Base-by-base conservation (phyloP, 1,139 yeast genomes). In the Hyphopichia buzzinii region DNA sequence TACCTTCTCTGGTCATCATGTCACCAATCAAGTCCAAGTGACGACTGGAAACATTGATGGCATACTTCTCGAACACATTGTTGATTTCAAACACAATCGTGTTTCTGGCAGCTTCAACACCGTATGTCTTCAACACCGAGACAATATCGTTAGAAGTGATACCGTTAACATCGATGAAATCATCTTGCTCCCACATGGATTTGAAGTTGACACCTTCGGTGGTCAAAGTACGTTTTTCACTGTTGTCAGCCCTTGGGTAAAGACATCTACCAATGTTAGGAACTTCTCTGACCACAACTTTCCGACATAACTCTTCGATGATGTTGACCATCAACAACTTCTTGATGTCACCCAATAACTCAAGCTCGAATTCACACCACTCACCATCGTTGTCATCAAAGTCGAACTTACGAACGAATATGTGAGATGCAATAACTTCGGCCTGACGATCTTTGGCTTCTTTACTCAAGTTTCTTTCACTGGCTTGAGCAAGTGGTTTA, bases 1-100 rank as follows among this genome's bases (percentile, higher is more conserved):
- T 79, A 54, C 99, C 99, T 67, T 92, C 97, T 62, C 98, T 81
- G 4, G 99, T 94, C 99, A 94, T 94, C 90, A 88, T 87, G 64
- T 94, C 99, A 46, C 96, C 98, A 64, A 94, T 84, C 60, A 94
- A 78, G 58, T 92, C 97, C 68, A 94, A 79, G 69, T 94, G 99
- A 62, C 98, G 89, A 36, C 80, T 70, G 41, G 95, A 86, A 44
- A 94, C 98, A 44, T 90, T 72, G 59, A 94, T 94, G 53, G 97
- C 98, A 64, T 92, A 92, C 39, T 95, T 90, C 48, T 88, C 88
- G 79, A 94, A 94, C 54, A 94, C 98, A 52, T 88, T 84, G 65
- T 88, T 85, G 60, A 94, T 87, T 74, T 94, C 99, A 52, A 88
- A 84, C 29, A 90, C 97, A 69, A 94, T 87, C 27, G 98, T 92